phyloP scores from a whole-genome alignment of 305 asterid species.

The Solanum hybrid region DNA sequence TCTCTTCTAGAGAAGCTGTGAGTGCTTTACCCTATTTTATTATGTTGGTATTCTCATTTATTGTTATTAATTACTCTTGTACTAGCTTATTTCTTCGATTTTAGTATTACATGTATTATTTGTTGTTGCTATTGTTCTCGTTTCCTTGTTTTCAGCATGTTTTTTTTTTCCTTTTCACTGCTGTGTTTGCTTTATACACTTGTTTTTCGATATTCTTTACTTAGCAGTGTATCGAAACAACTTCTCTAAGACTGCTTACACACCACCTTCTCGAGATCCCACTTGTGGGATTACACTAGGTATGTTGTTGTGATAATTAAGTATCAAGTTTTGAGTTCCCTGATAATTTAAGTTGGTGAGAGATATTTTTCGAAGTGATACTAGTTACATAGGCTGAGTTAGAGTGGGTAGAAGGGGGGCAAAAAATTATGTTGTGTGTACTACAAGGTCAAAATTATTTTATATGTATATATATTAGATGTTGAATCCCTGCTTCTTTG shows the following conservation, averaged over 20 bases:
- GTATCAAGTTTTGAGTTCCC: not conserved
- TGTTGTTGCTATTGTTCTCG: not conserved
- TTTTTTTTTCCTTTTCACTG: not conserved
- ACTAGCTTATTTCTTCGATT: not conserved
- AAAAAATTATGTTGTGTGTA: not conserved
- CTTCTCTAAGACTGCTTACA: not conserved
- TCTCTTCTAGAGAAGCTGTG: slow-evolving; percentile 85
- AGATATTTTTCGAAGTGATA: not conserved
- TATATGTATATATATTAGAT: not conserved
- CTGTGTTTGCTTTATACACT: not conserved
- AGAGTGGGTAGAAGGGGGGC: not conserved
- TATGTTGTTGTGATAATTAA: not conserved
- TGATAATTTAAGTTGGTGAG: not conserved
- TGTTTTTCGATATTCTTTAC: not conserved
- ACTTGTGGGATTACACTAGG: not conserved
- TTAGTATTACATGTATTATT: not conserved
- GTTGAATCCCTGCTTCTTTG: not conserved
- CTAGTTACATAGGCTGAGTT: not conserved
- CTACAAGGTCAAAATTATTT: not conserved
- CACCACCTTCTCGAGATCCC: not conserved
- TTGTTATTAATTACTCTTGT: not conserved
- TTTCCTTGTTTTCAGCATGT: not conserved
- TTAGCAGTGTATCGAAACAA: not conserved
- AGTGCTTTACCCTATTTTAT: slow-evolving; percentile 13
- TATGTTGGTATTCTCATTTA: not conserved